Conservation (phyloP, 1,284 basidiomycete species). For the Cystobasidium pallidum region DNA sequence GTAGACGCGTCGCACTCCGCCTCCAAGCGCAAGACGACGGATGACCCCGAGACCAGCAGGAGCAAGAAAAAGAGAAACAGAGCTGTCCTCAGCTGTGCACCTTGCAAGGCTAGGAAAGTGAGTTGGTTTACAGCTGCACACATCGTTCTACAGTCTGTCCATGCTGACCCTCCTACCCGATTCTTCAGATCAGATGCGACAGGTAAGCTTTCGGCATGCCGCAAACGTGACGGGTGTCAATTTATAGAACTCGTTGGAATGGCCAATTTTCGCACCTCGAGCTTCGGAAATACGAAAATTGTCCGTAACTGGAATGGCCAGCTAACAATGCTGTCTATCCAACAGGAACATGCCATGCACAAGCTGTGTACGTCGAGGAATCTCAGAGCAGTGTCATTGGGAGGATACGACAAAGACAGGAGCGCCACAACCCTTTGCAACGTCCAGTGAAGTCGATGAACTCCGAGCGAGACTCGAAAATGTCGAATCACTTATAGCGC, state of each 20-base stretch:
- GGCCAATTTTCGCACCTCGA: background rate
- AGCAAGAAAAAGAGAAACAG: slow-evolving; percentile 22
- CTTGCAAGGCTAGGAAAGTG: slow-evolving; percentile 30
- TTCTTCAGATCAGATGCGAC: slow-evolving; percentile 19
- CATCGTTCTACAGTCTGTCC: background rate
- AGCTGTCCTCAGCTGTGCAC: slow-evolving; percentile 23
- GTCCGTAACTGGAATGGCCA: background rate
- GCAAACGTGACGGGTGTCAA: background rate
- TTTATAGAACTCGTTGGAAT: background rate
- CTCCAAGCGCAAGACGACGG: slow-evolving; percentile 11
- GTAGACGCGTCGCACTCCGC: background rate
- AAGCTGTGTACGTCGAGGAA: slow-evolving; percentile 14
- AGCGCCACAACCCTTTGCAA: slow-evolving; percentile 39
- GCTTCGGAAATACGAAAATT: background rate
- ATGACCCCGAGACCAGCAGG: slow-evolving; percentile 20
- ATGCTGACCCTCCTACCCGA: background rate
- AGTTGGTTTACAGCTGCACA: background rate
- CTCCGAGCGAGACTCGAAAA: slow-evolving; percentile 21
- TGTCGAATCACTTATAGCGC: slow-evolving; percentile 16
- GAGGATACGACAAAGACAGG: slow-evolving; percentile 31
- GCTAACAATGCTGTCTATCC: background rate
- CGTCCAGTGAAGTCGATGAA: slow-evolving; percentile 6
- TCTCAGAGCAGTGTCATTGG: slow-evolving; percentile 27
- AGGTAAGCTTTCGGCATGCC: slow-evolving; percentile 17
- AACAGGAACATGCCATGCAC: slow-evolving; percentile 9